These are phyloP conservation scores for Candida sanyaensis DNA, from an alignment of 1,139 yeast species.

Conservation along the genomic window DNA sequence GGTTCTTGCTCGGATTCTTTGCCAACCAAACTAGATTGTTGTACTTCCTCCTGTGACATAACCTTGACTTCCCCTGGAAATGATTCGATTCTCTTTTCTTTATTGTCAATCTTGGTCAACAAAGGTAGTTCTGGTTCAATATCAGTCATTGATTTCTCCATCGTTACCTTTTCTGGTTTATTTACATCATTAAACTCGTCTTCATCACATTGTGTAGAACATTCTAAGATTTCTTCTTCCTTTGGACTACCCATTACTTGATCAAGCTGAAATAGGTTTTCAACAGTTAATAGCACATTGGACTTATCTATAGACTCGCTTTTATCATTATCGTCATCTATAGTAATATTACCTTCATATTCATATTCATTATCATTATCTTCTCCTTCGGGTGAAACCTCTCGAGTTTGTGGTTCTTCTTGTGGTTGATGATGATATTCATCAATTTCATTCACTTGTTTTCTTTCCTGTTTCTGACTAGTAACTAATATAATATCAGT, in stretches of 20 bases:
- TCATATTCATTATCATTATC: constrained; percentile 11
- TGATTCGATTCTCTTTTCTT: background rate
- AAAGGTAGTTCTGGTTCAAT: background rate
- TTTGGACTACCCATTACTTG: constrained; percentile 1
- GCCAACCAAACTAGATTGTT: too few species aligned
- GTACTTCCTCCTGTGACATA: background rate
- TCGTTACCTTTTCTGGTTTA: too few species aligned
- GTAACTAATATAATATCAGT: constrained; percentile 6
- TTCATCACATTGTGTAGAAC: constrained; percentile 9
- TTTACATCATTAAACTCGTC: background rate
- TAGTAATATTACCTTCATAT: constrained; percentile 8
- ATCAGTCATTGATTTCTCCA: background rate
- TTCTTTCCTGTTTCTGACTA: background rate
- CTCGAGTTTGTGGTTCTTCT: background rate
- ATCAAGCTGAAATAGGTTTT: background rate
- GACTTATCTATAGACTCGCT: constrained; percentile 10
- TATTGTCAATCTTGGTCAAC: background rate
- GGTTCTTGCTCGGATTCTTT: too few species aligned
- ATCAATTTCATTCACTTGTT: constrained; percentile 1
- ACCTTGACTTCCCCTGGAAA: background rate
- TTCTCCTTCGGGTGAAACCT: background rate
- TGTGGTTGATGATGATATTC: background rate
- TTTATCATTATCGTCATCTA: constrained; percentile 8
- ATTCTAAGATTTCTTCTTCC: constrained; percentile 9
- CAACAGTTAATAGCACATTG: constrained; percentile 5